Percentiles rank a stretch among this genome's conserved stretches.
Evolutionary conservation across 1,284 basidiomycete species (phyloP).

Genomic region (Moniliella sp.): DNA sequence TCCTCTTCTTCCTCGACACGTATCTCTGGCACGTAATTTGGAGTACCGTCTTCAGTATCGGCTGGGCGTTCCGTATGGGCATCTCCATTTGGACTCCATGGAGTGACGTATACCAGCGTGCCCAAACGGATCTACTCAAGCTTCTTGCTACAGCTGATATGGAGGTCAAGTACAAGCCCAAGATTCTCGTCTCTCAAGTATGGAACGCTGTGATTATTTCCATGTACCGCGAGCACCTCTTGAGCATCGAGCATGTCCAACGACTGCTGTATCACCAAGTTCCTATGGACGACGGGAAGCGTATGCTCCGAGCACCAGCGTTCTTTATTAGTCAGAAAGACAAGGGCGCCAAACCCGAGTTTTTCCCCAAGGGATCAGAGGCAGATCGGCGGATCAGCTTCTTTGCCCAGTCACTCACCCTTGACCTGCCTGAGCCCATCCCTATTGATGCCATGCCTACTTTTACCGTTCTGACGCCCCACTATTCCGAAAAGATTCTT

Average conservation of each 20-base stretch:
- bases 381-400: slow-evolving; percentile 34
- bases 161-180: slow-evolving; percentile 35
- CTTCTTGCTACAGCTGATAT: slow-evolving; percentile 32
- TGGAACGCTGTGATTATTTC: slow-evolving; percentile 35
- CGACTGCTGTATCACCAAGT: slow-evolving; percentile 34
- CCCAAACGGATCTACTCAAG: slow-evolving; percentile 34
- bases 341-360: slow-evolving; percentile 31
- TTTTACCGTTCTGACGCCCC: slow-evolving; percentile 30
- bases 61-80: slow-evolving; percentile 31
- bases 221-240: slow-evolving; percentile 33
- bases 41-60: slow-evolving; percentile 33
- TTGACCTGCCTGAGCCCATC: slow-evolving; percentile 26
- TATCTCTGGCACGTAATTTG: slow-evolving; percentile 35
- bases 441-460: slow-evolving; percentile 34
- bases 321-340: slow-evolving; percentile 34
- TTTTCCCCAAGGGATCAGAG: slow-evolving; percentile 33
- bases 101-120: slow-evolving; percentile 34
- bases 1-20: slow-evolving; percentile 33
- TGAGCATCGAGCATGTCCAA: slow-evolving; percentile 34
- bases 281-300: slow-evolving; percentile 31
- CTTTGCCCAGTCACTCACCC: slow-evolving; percentile 33
- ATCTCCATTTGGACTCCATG: slow-evolving; percentile 34
- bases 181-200: slow-evolving; percentile 33
- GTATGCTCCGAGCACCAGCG: slow-evolving; percentile 29
- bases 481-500: slow-evolving; percentile 33